Base-by-base conservation (phyloP, 164 flowering plant species). In the Stephania japonica region DNA sequence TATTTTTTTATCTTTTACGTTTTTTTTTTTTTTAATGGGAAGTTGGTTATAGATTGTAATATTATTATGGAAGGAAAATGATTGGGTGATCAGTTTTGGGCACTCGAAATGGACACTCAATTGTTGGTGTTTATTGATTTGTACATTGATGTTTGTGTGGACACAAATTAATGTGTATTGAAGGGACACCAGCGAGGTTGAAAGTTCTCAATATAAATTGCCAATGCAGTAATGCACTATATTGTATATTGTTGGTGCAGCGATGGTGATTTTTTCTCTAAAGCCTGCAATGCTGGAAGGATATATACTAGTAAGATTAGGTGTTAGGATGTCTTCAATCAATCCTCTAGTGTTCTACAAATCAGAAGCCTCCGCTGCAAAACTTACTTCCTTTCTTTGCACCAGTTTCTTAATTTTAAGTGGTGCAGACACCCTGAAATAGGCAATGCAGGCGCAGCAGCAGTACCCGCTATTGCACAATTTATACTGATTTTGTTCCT, bases 251-350 rank as follows among this genome's bases (percentile, higher is more conserved):
- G 0, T 80, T n/a, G 99, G 99, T 43, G 91, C 99, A 24, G 13
- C 90, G 3, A 70, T 93, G 73, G 92, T 92, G 97, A 92, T 92
- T n/a, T 50, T 44, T 6, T 87, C 95, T 70, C 88, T 87, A 2
- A 76, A 66, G n/a, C 93, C 92, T 0, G 81, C 82, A 84, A 53
- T 91, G 63, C 85, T 93, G 14, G 98, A 56, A 83, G 98, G 73
- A n/a, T 91, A n/a, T n/a, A n/a, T n/a, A 21, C 75, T 91, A 16
- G 94, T 93, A 3, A 97, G 98, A 4, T 42, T 90, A 1, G 98
- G 98, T 43, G 97, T 93, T 32, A 97, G 98, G 67, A 89, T 90
- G 93, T 95, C 98, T 10, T 93, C 97, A 63, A 93, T 91, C 95
- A 93, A 97, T 1, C 59, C 98, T 4, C 95, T 32, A 32, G 38